These are phyloP conservation scores for Trichosanthes truncata DNA, from an alignment of 306 rosid species.

Conservation along the genomic window DNA sequence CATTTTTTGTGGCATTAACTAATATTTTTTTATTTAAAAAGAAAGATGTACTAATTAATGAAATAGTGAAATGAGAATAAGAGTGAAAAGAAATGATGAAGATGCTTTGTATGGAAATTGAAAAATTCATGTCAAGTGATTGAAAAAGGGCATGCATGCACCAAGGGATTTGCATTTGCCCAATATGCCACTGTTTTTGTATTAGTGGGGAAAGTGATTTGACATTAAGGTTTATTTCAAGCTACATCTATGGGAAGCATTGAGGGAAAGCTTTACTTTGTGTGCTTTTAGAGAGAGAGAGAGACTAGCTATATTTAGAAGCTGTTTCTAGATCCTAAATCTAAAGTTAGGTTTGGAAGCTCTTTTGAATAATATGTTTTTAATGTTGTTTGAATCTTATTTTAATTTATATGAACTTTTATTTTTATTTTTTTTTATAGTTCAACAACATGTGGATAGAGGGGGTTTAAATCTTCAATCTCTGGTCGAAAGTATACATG, in stretches of 20 bases:
- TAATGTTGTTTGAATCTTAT: too few relatives aligned
- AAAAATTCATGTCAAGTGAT: constrained; percentile 10
- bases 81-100: not conserved
- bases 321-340: not conserved
- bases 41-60: not conserved
- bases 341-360: not conserved
- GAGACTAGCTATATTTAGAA: not conserved
- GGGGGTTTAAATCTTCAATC: too few relatives aligned
- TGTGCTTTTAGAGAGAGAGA: not conserved
- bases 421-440: too few relatives aligned
- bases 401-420: too few relatives aligned
- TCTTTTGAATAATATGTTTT: not conserved
- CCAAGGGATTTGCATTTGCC: constrained; percentile 2
- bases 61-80: not conserved
- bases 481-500: too few relatives aligned
- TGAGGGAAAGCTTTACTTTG: not conserved
- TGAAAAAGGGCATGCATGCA: constrained; percentile 2
- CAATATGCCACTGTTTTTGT: constrained; percentile 8
- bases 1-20: not conserved
- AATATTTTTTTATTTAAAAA: not conserved
- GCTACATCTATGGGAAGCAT: constrained; percentile 8
- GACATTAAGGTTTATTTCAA: constrained; percentile 2
- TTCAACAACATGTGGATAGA: too few relatives aligned
- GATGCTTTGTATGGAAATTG: constrained; percentile 7
- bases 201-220: constrained; percentile 13